Percentiles rank a stretch among this genome's conserved stretches.
phyloP scores from a whole-genome alignment of 805 yeast species.

The Alloascoidea africana region DNA sequence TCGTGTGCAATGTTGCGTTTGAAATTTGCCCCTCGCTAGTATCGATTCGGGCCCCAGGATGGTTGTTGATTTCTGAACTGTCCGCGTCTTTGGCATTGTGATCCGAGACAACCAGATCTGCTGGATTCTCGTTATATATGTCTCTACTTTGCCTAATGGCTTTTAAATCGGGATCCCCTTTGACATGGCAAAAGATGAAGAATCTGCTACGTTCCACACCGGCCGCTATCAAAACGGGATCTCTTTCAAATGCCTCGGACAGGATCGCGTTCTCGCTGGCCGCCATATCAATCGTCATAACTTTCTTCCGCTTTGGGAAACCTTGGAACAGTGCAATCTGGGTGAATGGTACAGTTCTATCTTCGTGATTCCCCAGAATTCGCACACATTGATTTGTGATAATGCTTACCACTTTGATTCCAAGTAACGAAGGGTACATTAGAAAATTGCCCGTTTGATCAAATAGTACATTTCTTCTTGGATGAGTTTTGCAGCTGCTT shows the following conservation, averaged over 20 bases:
- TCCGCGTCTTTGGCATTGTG: conserved; percentile 3
- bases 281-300: conserved; percentile 17
- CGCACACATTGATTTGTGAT: conserved; percentile 12
- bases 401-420: conserved; percentile 17
- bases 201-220: conserved; percentile 12
- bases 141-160: conserved; percentile 13
- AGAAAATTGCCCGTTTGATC: conserved; percentile 17
- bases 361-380: conserved; percentile 18
- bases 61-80: conserved; percentile 17
- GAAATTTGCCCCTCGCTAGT: not conserved
- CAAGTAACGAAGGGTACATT: conserved; percentile 14
- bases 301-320: conserved; percentile 10
- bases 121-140: conserved; percentile 12
- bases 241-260: conserved; percentile 11
- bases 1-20: conserved; percentile 19
- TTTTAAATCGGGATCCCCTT: not conserved
- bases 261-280: conserved; percentile 17
- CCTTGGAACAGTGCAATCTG: conserved; percentile 17
- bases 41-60: not conserved
- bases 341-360: conserved; percentile 13
- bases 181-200: conserved; percentile 9
- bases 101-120: conserved; percentile 3
- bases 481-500: too few relatives aligned
- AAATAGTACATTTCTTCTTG: conserved; percentile 11
- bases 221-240: conserved; percentile 17